A percentile compares a stretch with the other conserved stretches of the same genome.
Conservation (phyloP, 2,329 filamentous ascomycete species). For the Alternaria brassicae region DNA sequence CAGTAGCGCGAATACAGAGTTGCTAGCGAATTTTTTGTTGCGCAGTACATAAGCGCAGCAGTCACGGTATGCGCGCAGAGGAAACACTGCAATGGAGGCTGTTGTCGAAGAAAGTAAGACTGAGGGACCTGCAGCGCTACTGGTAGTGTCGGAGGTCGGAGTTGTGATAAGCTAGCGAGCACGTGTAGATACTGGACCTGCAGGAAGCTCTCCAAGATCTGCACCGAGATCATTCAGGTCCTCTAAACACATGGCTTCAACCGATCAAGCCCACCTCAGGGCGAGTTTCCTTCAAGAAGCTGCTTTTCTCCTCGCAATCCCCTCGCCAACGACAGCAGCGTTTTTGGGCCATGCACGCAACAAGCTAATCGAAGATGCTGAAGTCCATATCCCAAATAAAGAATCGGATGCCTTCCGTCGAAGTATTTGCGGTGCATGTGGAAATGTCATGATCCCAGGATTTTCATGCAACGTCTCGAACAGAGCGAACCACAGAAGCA, state of each 20-base stretch:
- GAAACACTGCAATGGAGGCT: background rate
- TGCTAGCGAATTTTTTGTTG: background rate
- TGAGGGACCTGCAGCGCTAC: conserved; percentile 23
- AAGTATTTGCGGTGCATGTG: conserved; percentile 49
- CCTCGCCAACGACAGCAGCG: conserved; percentile 46
- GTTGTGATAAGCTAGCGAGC: conserved; percentile 20
- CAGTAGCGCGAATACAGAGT: conserved; percentile 1
- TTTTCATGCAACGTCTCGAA: conserved; percentile 40
- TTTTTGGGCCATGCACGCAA: conserved; percentile 40
- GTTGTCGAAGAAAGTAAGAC: conserved; percentile 18
- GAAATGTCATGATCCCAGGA: conserved; percentile 48
- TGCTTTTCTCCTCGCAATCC: conserved; percentile 39
- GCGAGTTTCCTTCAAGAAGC: conserved; percentile 46
- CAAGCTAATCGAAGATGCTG: conserved; percentile 38
- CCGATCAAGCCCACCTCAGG: conserved; percentile 28
- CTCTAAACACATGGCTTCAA: conserved; percentile 27
- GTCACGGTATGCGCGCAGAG: background rate
- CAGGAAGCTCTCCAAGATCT: conserved; percentile 19
- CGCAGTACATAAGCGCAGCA: conserved; percentile 8
- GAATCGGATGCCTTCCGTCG: conserved; percentile 41
- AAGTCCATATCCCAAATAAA: conserved; percentile 34
- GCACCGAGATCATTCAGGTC: conserved; percentile 11
- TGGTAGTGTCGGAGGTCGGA: conserved; percentile 38
- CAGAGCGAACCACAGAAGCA: conserved; percentile 9
- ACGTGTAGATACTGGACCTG: conserved; percentile 14